Evolutionary conservation across 140 eudicot genomes (phyloP), one percentile per base, ranked within the genome.

Genomic region (Bidens hawaiensis): DNA sequence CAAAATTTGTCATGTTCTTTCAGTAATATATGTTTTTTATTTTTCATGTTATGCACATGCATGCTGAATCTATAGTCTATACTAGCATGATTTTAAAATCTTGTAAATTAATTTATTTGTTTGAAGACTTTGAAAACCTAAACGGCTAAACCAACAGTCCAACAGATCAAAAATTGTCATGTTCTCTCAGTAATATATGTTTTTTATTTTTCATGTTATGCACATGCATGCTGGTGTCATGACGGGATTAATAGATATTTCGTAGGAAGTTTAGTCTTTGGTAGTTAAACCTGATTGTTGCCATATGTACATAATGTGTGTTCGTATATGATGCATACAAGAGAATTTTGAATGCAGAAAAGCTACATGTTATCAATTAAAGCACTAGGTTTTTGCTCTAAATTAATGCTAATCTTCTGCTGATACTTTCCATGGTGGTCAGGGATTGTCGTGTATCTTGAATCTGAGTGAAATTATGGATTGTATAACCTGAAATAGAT

Each of bases 361-460:
- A 51, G 17, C 34, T 6, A 22, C 24, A 52, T 5, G 6, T 12
- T 14, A 25, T 14, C 10, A 26, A 14, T 27, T n/a, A 25, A 26
- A 26, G 25, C 25, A 21, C 53, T 40, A 41, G 31, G 13, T 24
- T 24, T n/a, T 52, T 21, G 24, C 49, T 19, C 6, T 50, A 31
- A 65, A 2, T 33, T 15, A 65, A 49, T 33, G 50, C 33, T 49
- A 33, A 50, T 33, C 34, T 52, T 42, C 46, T 22, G 47, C 30
- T 69, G 75, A n/a, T 59, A 47, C 4, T 12, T 23, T 43, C 10
- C 28, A 68, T 54, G 64, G 73, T 26, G 45, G 25, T 33, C 51
- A 22, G 51, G 47, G 53, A 49, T 54, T 54, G 55, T 24, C 10
- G 40, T 59, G 31, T 69, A 45, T 33, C 31, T 34, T 60, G 30